These are phyloP conservation scores for Cryptomeria japonica DNA, from an alignment of 75 land plant genomes.

Conservation along the genomic window DNA sequence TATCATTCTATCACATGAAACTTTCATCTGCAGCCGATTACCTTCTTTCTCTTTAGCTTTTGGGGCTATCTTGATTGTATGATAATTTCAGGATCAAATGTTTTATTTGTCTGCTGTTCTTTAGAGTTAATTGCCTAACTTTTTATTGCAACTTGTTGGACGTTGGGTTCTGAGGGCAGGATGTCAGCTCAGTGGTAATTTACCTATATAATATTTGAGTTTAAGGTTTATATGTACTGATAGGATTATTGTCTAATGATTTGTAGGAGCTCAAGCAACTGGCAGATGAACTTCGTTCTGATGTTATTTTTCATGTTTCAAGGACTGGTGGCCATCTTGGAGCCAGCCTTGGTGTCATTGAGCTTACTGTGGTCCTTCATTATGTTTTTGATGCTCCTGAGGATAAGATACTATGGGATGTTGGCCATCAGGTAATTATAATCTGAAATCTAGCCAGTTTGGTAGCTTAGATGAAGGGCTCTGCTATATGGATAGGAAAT, in stretches of 20 bases:
- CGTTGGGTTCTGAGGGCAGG: not conserved
- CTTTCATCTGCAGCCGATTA: conserved; percentile 2
- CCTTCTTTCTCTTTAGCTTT: not conserved
- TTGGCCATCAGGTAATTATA: conserved; percentile 98
- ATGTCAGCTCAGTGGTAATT: not conserved
- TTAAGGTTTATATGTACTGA: not conserved
- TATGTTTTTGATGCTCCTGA: conserved; percentile 90
- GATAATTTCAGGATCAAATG: not conserved
- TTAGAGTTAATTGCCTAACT: not conserved
- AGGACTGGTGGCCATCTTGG: conserved; percentile 97
- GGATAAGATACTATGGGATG: conserved; percentile 96
- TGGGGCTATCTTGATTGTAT: not conserved
- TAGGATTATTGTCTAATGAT: not conserved
- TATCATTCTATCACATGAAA: not conserved
- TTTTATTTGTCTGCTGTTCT: not conserved
- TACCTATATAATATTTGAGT: not conserved
- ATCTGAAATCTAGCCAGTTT: no score
- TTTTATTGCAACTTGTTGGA: not conserved
- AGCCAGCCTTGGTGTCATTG: conserved; percentile 93
- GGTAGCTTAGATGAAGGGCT: not conserved
- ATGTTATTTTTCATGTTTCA: conserved; percentile 86
- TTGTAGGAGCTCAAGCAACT: conserved; percentile 85
- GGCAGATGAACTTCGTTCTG: conserved; percentile 84
- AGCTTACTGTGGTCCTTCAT: conserved; percentile 94
- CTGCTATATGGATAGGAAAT: not conserved